These are phyloP conservation scores for Talaromyces sp. DNA, from an alignment of 2,329 filamentous ascomycete genomes.

Conservation along the genomic window DNA sequence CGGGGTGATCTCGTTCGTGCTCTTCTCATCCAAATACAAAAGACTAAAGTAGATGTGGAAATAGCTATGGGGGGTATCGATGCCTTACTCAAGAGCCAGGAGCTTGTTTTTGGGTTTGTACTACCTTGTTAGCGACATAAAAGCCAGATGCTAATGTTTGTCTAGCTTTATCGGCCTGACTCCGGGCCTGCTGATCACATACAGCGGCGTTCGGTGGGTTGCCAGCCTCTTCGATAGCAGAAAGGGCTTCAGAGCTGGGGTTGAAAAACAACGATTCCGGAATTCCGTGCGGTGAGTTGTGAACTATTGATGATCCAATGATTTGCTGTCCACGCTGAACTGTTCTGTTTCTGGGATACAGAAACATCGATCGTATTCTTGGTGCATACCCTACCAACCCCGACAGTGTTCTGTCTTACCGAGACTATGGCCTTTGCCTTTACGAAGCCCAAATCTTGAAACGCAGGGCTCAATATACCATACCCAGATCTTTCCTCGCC, in stretches of 20 bases:
- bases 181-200: constrained; percentile 82
- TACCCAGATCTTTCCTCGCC: constrained; percentile 71
- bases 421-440: constrained; percentile 84
- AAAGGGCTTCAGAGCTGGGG: constrained; percentile 62
- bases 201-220: constrained; percentile 71
- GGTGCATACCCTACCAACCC: constrained; percentile 66
- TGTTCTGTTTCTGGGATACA: constrained; percentile 23
- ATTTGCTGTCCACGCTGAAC: background rate
- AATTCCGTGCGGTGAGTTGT: constrained; percentile 64
- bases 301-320: background rate
- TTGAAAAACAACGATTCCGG: constrained; percentile 66
- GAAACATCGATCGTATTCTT: constrained; percentile 79
- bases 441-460: constrained; percentile 86
- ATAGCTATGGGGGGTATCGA: constrained; percentile 95
- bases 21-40: constrained; percentile 92
- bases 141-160: constrained; percentile 17
- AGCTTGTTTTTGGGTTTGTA: constrained; percentile 76
- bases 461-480: constrained; percentile 61
- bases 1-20: constrained; percentile 84
- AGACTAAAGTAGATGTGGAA: constrained; percentile 97
- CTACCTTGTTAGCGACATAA: background rate
- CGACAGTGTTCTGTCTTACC: constrained; percentile 77
- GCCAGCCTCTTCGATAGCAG: constrained; percentile 66
- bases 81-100: constrained; percentile 88
- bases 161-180: constrained; percentile 84